A percentile compares a stretch with the other conserved stretches of the same genome.
Evolutionary conservation across 1,284 basidiomycete species (phyloP).

Genomic region (Naganishia sp.): DNA sequence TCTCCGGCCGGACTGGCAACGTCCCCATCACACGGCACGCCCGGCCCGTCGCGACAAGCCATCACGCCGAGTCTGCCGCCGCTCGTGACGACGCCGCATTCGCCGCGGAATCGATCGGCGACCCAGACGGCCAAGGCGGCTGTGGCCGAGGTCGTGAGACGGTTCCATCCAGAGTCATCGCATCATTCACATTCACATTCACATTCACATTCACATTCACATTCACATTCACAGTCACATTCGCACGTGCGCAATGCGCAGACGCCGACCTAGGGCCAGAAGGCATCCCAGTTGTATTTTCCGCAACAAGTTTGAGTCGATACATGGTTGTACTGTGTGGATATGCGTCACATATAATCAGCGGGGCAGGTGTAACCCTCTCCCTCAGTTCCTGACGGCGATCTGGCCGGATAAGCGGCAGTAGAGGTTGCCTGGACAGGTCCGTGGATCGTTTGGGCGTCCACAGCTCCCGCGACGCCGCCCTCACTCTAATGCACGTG

Average conservation of each 20-base stretch:
- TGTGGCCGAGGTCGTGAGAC: constrained; percentile 49
- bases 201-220: constrained; percentile 1
- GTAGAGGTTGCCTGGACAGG: too few species aligned
- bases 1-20: not conserved
- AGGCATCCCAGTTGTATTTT: not conserved
- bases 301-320: too few species aligned
- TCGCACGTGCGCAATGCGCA: not conserved
- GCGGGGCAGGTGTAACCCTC: too few species aligned
- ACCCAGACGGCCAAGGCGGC: constrained; percentile 52
- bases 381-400: too few species aligned
- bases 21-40: not conserved
- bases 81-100: constrained; percentile 16
- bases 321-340: too few species aligned
- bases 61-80: constrained; percentile 11
- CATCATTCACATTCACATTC: constrained; percentile 15
- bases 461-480: too few species aligned
- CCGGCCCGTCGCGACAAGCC: not conserved
- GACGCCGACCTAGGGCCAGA: not conserved
- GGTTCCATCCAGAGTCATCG: constrained; percentile 40
- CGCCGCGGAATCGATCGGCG: constrained; percentile 36
- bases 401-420: too few species aligned
- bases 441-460: too few species aligned
- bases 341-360: too few species aligned
- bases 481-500: not conserved
- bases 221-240: constrained; percentile 8